Percentiles rank a stretch among this genome's conserved stretches.
phyloP scores from a whole-genome alignment of 1,139 yeast species.

The Yamadazyma diospyri region DNA sequence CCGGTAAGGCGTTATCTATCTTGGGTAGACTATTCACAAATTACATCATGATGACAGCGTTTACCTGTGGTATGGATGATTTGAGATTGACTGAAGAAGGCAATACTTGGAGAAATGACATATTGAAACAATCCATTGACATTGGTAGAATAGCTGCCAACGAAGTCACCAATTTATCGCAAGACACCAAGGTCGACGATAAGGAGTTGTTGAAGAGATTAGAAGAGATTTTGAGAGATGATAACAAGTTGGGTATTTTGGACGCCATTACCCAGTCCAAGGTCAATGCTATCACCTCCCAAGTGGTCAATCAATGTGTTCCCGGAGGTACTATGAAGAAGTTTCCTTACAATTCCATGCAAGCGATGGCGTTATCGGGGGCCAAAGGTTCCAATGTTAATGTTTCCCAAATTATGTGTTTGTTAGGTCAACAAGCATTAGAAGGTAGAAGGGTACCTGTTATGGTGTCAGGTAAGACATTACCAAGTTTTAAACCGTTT shows the following conservation, averaged over 20 bases:
- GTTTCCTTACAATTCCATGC: constrained; percentile 97
- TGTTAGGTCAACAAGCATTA: constrained; percentile 97
- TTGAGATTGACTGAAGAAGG: constrained; percentile 89
- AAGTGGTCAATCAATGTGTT: constrained; percentile 90
- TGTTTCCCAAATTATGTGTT: constrained; percentile 98
- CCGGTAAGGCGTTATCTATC: constrained; percentile 86
- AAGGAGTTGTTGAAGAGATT: constrained; percentile 82
- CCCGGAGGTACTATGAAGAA: constrained; percentile 95
- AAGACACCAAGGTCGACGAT: constrained; percentile 53
- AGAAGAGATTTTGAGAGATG: constrained; percentile 94
- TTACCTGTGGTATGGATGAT: constrained; percentile 99
- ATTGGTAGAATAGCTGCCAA: constrained; percentile 90
- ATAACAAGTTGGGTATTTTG: constrained; percentile 82
- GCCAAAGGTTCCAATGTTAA: constrained; percentile 99
- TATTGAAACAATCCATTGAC: constrained; percentile 71
- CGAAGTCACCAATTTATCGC: constrained; percentile 84
- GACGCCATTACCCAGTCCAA: constrained; percentile 96
- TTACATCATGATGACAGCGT: constrained; percentile 87
- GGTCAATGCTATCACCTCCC: constrained; percentile 87
- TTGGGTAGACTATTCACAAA: constrained; percentile 93
- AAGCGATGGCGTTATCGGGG: constrained; percentile 98
- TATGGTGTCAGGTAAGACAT: constrained; percentile 97
- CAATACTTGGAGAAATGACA: constrained; percentile 81
- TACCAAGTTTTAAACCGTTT: constrained; percentile 94
- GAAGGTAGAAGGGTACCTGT: constrained; percentile 99